phyloP scores from a whole-genome alignment of 176 grass and related monocot species.

The Puya raimondii region DNA sequence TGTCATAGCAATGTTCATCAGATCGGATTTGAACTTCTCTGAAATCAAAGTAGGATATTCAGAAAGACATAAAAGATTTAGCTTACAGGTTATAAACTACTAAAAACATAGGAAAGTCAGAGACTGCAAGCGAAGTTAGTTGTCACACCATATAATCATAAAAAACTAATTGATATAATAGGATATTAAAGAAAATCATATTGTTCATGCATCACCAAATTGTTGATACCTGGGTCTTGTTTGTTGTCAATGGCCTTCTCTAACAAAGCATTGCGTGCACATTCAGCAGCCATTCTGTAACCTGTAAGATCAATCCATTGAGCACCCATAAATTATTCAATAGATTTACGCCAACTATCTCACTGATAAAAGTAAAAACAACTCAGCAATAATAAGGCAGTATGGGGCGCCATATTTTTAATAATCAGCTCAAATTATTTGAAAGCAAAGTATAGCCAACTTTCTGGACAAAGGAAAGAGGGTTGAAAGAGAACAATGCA shows the following conservation, averaged over 20 bases:
- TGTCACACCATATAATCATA: too few relatives aligned
- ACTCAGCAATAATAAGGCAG: too few relatives aligned
- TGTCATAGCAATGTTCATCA: conserved; percentile 98
- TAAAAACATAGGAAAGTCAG: too few relatives aligned
- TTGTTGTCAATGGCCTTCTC: conserved; percentile 83
- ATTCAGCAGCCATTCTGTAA: conserved; percentile 83
- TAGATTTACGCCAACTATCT: neutral
- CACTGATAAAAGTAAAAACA: neutral
- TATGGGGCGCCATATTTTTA: too few relatives aligned
- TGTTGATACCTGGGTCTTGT: conserved; percentile 58
- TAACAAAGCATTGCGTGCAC: conserved; percentile 63
- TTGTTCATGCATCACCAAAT: neutral
- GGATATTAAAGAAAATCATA: neutral
- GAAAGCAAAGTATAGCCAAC: too few relatives aligned
- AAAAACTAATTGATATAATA: neutral
- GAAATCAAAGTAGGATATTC: conserved; percentile 18
- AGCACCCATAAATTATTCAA: neutral
- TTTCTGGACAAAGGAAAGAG: too few relatives aligned
- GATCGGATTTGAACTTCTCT: conserved; percentile 87
- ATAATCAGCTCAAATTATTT: too few relatives aligned
- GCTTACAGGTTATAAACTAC: too few relatives aligned
- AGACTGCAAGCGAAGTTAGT: too few relatives aligned
- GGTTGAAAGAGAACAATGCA: too few relatives aligned
- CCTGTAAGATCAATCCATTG: conserved; percentile 30
- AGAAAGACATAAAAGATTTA: neutral